A percentile compares a stretch with the other conserved stretches of the same genome.
Conservation (phyloP, 495 filamentous ascomycete genomes). For the Extremus antarcticus region DNA sequence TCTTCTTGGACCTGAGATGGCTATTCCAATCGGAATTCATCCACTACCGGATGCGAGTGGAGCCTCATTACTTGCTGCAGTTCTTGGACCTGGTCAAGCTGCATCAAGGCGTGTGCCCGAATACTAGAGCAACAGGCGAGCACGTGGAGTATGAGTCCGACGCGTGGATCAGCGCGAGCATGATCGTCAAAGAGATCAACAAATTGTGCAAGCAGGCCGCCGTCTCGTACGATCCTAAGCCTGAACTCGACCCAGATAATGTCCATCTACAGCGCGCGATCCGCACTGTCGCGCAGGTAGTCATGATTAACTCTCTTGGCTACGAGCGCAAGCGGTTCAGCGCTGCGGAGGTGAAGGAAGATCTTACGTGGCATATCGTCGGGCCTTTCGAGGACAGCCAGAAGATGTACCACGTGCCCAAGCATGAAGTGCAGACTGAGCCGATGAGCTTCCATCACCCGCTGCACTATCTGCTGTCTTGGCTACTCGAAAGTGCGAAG, state of each 20-base stretch:
- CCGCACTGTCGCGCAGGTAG: constrained; percentile 59
- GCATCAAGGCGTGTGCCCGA: constrained; percentile 93
- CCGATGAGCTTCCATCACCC: constrained; percentile 97
- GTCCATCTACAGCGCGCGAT: constrained; percentile 62
- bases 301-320: constrained; percentile 76
- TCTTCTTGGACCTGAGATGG: constrained; percentile 86
- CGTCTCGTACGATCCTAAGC: constrained; percentile 64
- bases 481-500: constrained; percentile 86
- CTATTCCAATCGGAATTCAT: constrained; percentile 80
- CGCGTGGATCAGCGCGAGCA: constrained; percentile 90
- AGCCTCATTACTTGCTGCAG: constrained; percentile 79
- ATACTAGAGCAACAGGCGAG: constrained; percentile 79
- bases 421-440: constrained; percentile 76
- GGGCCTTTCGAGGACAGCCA: constrained; percentile 51
- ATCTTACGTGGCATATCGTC: constrained; percentile 66
- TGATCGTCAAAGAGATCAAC: constrained; percentile 92
- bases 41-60: constrained; percentile 65
- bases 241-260: constrained; percentile 43
- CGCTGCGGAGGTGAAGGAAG: constrained; percentile 79
- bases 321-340: constrained; percentile 78
- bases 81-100: constrained; percentile 93
- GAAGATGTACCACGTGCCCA: constrained; percentile 49
- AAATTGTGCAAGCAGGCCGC: constrained; percentile 77
- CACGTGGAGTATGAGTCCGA: constrained; percentile 98
- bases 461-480: constrained; percentile 93